phyloP scores from a whole-genome alignment of 2,329 filamentous ascomycete genomes.

The Exserohilum turcica region DNA sequence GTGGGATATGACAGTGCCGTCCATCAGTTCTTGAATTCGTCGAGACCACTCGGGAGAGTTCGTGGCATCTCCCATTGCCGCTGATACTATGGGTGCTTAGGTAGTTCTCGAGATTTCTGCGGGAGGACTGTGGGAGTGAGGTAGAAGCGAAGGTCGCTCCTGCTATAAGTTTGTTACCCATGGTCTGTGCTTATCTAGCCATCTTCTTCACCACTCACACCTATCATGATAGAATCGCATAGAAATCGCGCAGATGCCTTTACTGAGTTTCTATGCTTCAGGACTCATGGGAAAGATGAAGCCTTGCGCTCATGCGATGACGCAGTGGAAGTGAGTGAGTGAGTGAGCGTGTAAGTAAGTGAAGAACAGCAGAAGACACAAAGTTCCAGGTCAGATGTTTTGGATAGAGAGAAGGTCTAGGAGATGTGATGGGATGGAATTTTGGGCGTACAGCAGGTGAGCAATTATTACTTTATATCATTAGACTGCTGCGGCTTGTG shows the following conservation, averaged over 20 bases:
- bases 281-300: neutral
- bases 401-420: too few species aligned
- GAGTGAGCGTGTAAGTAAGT: neutral
- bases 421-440: too few species aligned
- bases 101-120: neutral
- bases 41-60: neutral
- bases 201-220: neutral
- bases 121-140: neutral
- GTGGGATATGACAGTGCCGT: neutral
- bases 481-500: too few species aligned
- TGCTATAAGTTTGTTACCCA: neutral
- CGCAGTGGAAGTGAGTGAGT: neutral
- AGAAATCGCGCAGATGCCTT: neutral
- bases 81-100: neutral
- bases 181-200: slow-evolving; percentile 1
- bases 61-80: neutral
- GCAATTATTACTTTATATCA: too few species aligned
- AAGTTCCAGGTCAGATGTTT: too few species aligned
- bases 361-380: neutral
- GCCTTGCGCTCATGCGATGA: neutral
- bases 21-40: neutral
- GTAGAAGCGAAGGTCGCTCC: neutral
- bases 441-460: too few species aligned
- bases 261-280: neutral
- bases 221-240: too few species aligned